Conservation (phyloP, 2,329 filamentous ascomycete genomes). For the Pseudonectria buxi region DNA sequence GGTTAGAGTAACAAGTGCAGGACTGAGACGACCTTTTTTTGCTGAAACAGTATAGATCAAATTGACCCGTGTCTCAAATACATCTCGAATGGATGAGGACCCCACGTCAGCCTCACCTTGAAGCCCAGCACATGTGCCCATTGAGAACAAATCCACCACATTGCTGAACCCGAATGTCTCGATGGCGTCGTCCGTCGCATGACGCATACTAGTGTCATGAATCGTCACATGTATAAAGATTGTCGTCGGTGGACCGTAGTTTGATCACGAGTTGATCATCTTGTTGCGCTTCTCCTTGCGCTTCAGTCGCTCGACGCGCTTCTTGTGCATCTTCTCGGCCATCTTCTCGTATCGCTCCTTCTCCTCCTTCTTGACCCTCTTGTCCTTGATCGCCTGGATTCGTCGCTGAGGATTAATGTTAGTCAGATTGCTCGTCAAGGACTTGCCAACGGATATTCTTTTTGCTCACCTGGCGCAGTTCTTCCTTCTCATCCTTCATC, state of each 20-base stretch:
- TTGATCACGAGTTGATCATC: constrained; percentile 56
- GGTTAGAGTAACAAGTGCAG: too few species aligned
- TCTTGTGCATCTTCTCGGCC: constrained; percentile 96
- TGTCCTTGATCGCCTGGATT: constrained; percentile 76
- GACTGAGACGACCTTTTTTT: too few species aligned
- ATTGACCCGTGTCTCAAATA: too few species aligned
- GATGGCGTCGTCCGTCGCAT: constrained; percentile 6
- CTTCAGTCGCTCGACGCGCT: constrained; percentile 87
- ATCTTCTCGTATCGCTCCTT: constrained; percentile 88
- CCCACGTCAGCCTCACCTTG: too few species aligned
- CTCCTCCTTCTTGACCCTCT: constrained; percentile 83
- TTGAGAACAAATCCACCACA: background rate
- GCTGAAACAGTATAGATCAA: too few species aligned
- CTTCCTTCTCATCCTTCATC: constrained; percentile 92
- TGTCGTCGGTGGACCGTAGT: constrained; percentile 2
- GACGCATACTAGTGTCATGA: constrained; percentile 15
- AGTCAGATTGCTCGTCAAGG: constrained; percentile 3
- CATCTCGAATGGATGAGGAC: too few species aligned
- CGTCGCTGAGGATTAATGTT: constrained; percentile 48
- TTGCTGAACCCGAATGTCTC: constrained; percentile 5
- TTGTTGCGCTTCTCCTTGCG: constrained; percentile 96
- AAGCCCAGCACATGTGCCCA: too few species aligned
- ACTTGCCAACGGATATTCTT: constrained; percentile 46
- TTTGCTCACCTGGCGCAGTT: constrained; percentile 72
- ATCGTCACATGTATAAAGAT: constrained; percentile 15